These are phyloP conservation scores for Phaeosphaeriaceae sp. DNA, from an alignment of 2,329 filamentous ascomycete species.

Conservation along the genomic window DNA sequence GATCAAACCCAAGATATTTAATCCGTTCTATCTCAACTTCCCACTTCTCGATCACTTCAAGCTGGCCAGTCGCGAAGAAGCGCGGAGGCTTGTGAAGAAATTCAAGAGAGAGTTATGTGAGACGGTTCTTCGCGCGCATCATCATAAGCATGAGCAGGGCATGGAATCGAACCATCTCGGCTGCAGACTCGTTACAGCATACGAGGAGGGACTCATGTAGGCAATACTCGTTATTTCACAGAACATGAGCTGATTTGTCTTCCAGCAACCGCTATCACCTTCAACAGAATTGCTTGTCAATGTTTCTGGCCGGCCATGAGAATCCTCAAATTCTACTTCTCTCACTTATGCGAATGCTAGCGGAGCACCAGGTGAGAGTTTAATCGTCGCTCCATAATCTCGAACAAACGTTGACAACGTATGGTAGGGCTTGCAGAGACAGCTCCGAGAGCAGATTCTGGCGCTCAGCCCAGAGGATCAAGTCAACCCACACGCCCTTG, in stretches of 20 bases:
- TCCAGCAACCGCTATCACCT: constrained; percentile 9
- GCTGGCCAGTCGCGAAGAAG: constrained; percentile 14
- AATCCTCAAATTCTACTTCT: constrained; percentile 20
- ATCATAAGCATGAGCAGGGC: constrained; percentile 10
- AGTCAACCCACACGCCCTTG: constrained; percentile 2
- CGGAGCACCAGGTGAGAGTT: constrained; percentile 3
- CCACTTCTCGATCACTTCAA: constrained; percentile 13
- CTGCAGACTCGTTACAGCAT: constrained; percentile 15
- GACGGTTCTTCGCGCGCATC: constrained; percentile 11
- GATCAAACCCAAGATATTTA: constrained; percentile 14
- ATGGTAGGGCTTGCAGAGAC: background rate
- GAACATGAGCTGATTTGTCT: background rate
- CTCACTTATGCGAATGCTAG: constrained; percentile 13
- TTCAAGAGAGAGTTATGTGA: constrained; percentile 15
- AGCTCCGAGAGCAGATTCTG: background rate
- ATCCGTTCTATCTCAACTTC: constrained; percentile 12
- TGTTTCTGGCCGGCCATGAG: constrained; percentile 20
- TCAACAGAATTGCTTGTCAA: constrained; percentile 15
- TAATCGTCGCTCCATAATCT: too few relatives aligned
- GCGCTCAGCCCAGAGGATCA: constrained; percentile 4
- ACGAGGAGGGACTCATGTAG: constrained; percentile 5
- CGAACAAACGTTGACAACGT: too few relatives aligned
- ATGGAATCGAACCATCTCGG: constrained; percentile 11
- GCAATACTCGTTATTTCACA: background rate
- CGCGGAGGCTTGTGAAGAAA: constrained; percentile 9